Percentiles rank a stretch among this genome's conserved stretches.
Conservation (phyloP, 257 asterid genomes). For the Datura wrightii region DNA sequence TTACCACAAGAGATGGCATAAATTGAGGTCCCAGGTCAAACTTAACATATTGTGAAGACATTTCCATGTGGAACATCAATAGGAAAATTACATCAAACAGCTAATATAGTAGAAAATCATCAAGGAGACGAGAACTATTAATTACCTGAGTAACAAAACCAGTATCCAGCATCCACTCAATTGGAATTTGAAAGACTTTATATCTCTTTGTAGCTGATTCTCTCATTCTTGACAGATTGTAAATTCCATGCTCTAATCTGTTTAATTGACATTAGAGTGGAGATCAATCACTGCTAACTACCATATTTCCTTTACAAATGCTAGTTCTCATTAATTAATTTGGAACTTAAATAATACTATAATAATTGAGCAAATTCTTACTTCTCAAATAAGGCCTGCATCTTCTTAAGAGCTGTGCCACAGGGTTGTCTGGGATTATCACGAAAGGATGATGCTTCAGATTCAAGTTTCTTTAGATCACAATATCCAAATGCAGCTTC, state of each 20-base stretch:
- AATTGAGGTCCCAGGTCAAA: background rate
- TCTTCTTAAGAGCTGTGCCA: slow-evolving; percentile 81
- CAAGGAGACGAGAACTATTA: slow-evolving; percentile 11
- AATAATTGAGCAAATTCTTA: slow-evolving; percentile 32
- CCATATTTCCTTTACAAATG: background rate
- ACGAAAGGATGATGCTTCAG: slow-evolving; percentile 72
- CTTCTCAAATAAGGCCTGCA: slow-evolving; percentile 93
- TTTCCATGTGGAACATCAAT: background rate
- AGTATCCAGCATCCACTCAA: slow-evolving; percentile 89
- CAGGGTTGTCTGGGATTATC: slow-evolving; percentile 87
- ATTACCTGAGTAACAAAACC: slow-evolving; percentile 83
- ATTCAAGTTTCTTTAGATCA: slow-evolving; percentile 88
- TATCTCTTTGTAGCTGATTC: slow-evolving; percentile 80
- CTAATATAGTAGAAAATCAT: background rate
- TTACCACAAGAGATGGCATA: background rate
- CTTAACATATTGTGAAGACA: background rate
- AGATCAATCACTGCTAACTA: background rate
- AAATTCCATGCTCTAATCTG: slow-evolving; percentile 91
- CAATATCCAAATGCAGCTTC: slow-evolving; percentile 98
- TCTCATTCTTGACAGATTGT: slow-evolving; percentile 83
- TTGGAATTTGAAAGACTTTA: slow-evolving; percentile 73
- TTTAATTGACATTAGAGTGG: background rate
- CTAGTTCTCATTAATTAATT: background rate
- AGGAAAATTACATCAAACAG: slow-evolving; percentile 11
- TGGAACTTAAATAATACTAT: background rate